Percentiles rank a stretch among this genome's conserved stretches.
phyloP scores from a whole-genome alignment of 108 stramenopile genomes.

The Poteriospumella lacustris region DNA sequence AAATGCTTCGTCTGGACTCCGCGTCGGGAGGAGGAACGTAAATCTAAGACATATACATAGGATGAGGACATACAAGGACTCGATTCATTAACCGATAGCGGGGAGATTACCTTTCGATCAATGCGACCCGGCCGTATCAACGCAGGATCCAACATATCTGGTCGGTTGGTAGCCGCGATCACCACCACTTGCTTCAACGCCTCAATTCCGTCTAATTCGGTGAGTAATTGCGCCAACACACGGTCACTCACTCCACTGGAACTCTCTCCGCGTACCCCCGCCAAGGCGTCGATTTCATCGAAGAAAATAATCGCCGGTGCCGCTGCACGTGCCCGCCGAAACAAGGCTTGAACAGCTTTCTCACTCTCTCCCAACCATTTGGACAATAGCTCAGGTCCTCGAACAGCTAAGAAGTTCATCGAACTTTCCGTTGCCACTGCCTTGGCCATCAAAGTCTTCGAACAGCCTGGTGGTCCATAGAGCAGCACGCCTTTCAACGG shows the following conservation, averaged over 20 bases:
- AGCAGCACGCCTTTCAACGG: constrained; percentile 51
- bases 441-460: constrained; percentile 57
- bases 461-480: constrained; percentile 63
- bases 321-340: constrained; percentile 49
- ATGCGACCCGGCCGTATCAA: constrained; percentile 51
- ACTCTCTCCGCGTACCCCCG: constrained; percentile 59
- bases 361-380: constrained; percentile 58
- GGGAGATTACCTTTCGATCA: constrained; percentile 41
- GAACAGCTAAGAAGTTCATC: constrained; percentile 47
- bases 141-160: constrained; percentile 54
- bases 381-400: constrained; percentile 51
- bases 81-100: background rate
- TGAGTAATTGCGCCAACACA: constrained; percentile 40
- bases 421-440: constrained; percentile 49
- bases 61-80: too few species aligned
- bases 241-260: constrained; percentile 12
- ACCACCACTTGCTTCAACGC: constrained; percentile 51
- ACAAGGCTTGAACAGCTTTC: constrained; percentile 50
- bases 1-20: constrained; percentile 40
- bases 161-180: constrained; percentile 54
- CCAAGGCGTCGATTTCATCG: constrained; percentile 97
- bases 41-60: constrained; percentile 9
- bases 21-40: constrained; percentile 54
- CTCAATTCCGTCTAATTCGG: constrained; percentile 53
- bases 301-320: constrained; percentile 93